Percentiles rank a stretch among this genome's conserved stretches.
phyloP scores from a whole-genome alignment of 2,329 filamentous ascomycete species.

The Pyrenophora seminiperda region DNA sequence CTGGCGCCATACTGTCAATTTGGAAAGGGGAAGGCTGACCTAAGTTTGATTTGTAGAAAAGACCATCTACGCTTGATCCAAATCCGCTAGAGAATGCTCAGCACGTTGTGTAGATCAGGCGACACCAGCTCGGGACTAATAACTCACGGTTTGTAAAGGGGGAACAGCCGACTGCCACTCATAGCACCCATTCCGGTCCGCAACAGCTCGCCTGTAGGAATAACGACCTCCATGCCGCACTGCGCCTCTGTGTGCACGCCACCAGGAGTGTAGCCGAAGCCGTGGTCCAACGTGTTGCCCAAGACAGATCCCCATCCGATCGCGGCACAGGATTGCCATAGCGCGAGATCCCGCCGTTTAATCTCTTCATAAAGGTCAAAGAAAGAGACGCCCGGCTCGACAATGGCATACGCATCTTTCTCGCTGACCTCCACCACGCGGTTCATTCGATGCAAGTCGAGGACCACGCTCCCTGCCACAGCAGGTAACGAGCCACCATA shows the following conservation, averaged over 20 bases:
- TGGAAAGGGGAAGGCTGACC: too few relatives aligned
- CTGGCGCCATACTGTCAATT: too few relatives aligned
- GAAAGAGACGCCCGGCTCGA: constrained; percentile 46
- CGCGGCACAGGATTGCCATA: constrained; percentile 43
- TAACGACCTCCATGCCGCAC: constrained; percentile 46
- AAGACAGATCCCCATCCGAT: constrained; percentile 45
- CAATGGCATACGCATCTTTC: constrained; percentile 53
- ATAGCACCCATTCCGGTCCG: too few relatives aligned
- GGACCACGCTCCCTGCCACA: constrained; percentile 45
- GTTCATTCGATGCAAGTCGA: constrained; percentile 50
- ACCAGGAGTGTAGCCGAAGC: constrained; percentile 50
- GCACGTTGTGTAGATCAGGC: too few relatives aligned
- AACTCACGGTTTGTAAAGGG: too few relatives aligned
- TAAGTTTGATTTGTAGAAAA: constrained; percentile 60
- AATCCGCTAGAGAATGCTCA: too few relatives aligned
- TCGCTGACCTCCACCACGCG: constrained; percentile 53
- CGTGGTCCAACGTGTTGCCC: constrained; percentile 50
- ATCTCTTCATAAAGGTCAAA: constrained; percentile 43
- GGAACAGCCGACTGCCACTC: too few relatives aligned
- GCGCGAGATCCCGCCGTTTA: constrained; percentile 35
- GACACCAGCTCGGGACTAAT: too few relatives aligned
- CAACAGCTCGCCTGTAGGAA: constrained; percentile 42
- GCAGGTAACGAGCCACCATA: constrained; percentile 42
- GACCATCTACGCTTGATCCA: constrained; percentile 48
- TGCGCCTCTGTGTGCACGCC: constrained; percentile 48